These are phyloP conservation scores for Bipolaris gigantea DNA, from an alignment of 2,329 filamentous ascomycete genomes.

Conservation along the genomic window DNA sequence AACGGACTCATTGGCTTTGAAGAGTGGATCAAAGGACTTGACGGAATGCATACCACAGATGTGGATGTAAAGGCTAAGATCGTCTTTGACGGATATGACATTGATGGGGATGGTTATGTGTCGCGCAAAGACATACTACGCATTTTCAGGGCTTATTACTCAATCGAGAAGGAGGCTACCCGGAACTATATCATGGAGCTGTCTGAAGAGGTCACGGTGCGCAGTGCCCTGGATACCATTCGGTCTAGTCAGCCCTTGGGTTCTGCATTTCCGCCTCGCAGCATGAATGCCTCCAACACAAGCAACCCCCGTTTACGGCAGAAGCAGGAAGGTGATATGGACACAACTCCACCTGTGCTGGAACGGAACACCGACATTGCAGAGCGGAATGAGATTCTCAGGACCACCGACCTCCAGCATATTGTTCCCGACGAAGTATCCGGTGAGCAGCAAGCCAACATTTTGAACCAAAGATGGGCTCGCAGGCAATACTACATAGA, in stretches of 20 bases:
- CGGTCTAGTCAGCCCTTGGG: constrained; percentile 52
- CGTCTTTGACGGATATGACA: constrained; percentile 87
- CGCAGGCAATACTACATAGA: constrained; percentile 80
- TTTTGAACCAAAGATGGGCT: constrained; percentile 68
- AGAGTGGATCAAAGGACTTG: constrained; percentile 84
- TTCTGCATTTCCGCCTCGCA: constrained; percentile 47
- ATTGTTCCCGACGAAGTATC: constrained; percentile 3
- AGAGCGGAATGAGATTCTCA: constrained; percentile 21
- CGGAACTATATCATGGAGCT: constrained; percentile 77
- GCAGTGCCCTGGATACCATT: constrained; percentile 45
- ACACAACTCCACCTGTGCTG: constrained; percentile 32
- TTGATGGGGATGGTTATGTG: constrained; percentile 84
- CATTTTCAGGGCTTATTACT: constrained; percentile 90
- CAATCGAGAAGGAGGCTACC: constrained; percentile 86
- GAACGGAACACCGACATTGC: constrained; percentile 31
- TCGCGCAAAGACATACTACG: constrained; percentile 84
- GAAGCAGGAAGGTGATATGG: constrained; percentile 40
- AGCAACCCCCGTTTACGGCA: constrained; percentile 22
- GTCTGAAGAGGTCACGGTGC: constrained; percentile 73
- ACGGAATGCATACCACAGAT: constrained; percentile 56
- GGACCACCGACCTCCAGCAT: constrained; percentile 13
- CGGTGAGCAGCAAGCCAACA: constrained; percentile 23
- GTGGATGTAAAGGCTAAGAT: constrained; percentile 55
- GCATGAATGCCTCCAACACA: constrained; percentile 31
- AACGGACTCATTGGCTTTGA: constrained; percentile 89